These are phyloP conservation scores for Xanthoconium separans DNA, from an alignment of 1,284 basidiomycete genomes.

Conservation along the genomic window DNA sequence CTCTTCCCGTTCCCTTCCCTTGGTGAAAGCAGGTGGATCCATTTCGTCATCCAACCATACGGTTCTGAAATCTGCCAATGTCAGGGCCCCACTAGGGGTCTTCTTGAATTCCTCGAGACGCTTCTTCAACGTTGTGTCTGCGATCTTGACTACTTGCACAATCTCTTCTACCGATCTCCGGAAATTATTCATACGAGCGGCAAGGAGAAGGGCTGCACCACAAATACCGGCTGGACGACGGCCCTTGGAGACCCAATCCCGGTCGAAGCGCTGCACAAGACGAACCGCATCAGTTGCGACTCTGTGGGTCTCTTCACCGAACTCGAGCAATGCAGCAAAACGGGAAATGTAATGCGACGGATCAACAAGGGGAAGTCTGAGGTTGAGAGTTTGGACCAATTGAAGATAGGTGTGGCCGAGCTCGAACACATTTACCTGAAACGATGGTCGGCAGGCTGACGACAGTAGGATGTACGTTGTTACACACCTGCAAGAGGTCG, in stretches of 20 bases:
- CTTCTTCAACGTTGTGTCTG: conserved; percentile 91
- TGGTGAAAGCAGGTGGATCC: conserved; percentile 86
- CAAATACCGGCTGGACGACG: conserved; percentile 96
- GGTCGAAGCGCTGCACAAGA: conserved; percentile 91
- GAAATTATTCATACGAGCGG: conserved; percentile 98
- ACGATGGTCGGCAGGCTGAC: conserved; percentile 1
- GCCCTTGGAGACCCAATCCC: conserved; percentile 97
- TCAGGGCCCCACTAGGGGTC: conserved; percentile 84
- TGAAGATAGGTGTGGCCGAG: conserved; percentile 96
- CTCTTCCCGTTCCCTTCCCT: conserved; percentile 72
- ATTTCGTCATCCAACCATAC: conserved; percentile 91
- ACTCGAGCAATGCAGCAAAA: conserved; percentile 95
- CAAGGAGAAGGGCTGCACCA: conserved; percentile 92
- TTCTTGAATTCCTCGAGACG: conserved; percentile 94
- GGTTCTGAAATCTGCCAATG: conserved; percentile 88
- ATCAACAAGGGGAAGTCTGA: conserved; percentile 90
- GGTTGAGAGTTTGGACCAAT: conserved; percentile 85
- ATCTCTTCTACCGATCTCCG: conserved; percentile 91
- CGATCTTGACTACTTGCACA: conserved; percentile 98
- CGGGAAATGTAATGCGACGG: conserved; percentile 97
- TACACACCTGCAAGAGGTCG: conserved; percentile 79
- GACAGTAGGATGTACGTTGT: neutral
- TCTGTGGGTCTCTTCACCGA: conserved; percentile 90
- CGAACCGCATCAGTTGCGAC: conserved; percentile 94
- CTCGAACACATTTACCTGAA: conserved; percentile 95